Evolutionary conservation across 2,329 filamentous ascomycete species (phyloP), one percentile per base, ranked within the genome.

Genomic region (Cytospora paraplurivora): DNA sequence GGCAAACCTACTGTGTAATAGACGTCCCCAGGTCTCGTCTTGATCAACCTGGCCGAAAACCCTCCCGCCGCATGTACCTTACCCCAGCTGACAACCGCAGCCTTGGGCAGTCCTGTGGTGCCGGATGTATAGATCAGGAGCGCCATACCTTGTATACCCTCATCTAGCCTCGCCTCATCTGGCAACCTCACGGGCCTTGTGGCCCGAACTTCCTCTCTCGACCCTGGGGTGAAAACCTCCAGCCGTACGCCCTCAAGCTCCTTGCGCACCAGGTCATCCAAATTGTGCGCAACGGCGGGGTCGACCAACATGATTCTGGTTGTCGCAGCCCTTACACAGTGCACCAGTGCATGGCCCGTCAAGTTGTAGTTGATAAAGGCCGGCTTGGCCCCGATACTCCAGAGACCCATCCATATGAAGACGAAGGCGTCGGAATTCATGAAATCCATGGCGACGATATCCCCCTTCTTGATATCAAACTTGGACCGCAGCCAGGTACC

Each of bases 281-380:
- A 74, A 7, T 84, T 83, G 0, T 77, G 71, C n/a, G 78, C 77
- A 0, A 91, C 77, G 17, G 80, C 76, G 0, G 82, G 80, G 68
- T 95, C 92, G 11, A 94, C 82, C 21, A 97, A 73, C 62, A 93
- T 78, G 2, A 96, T 71, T 11, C 82, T 83, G 0, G 90, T 81
- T 0, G 83, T 87, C 1, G 90, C 89, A 1, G 86, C 85, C 67
- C 82, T 84, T 52, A 96, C 80, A 68, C 90, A 94, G 75, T 97
- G 92, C 3, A 85, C 74, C 66, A 97, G 78, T 0, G 91, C 82
- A 34, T 88, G 85, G 13, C 87, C 88, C 0, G 84, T 82, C 56
- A 96, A 78, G 72, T 95, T 95, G 76, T 93, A 94, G 76, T 97
- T 97, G 77, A 96, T 89, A 69, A 95, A 92, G 0, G 92, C 92